Conservation (phyloP, 2,329 filamentous ascomycete species). For the Microdochium trichocladiopsis region DNA sequence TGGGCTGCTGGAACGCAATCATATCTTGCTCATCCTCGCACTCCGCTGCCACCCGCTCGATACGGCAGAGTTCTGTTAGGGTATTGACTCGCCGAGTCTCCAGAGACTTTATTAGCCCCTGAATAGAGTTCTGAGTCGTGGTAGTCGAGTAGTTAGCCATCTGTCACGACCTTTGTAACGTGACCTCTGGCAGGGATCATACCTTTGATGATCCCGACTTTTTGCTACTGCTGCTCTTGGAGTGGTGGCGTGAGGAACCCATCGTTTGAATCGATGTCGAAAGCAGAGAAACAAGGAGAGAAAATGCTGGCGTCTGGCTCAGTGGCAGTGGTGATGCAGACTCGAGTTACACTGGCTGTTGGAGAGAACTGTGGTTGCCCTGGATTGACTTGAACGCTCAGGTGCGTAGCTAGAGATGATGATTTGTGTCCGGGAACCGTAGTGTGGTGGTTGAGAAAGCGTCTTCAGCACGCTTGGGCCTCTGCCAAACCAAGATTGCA, state of each 20-base stretch:
- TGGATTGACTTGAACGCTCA: no score
- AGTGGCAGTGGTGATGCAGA: no score
- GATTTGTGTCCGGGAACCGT: no score
- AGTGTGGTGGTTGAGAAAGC: no score
- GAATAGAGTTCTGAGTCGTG: conserved; percentile 22
- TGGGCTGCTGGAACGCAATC: conserved; percentile 50
- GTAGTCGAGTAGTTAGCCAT: background rate
- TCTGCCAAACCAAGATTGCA: no score
- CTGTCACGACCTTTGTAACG: no score
- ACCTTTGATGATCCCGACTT: background rate
- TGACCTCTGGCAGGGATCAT: background rate
- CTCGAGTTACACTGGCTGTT: no score
- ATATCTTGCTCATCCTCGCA: conserved; percentile 52
- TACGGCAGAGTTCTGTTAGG: conserved; percentile 62
- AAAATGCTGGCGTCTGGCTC: no score
- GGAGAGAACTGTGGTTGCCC: no score
- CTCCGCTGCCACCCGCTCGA: conserved; percentile 58
- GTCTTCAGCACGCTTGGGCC: no score
- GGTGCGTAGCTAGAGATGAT: no score
- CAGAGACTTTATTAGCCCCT: conserved; percentile 56
- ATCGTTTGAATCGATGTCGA: background rate
- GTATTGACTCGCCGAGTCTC: conserved; percentile 65
- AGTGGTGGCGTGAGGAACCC: background rate
- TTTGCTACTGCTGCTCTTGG: background rate
- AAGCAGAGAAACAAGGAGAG: no score